Conservation (phyloP, 106 monocot species). For the Dioscorea dumetorum region DNA sequence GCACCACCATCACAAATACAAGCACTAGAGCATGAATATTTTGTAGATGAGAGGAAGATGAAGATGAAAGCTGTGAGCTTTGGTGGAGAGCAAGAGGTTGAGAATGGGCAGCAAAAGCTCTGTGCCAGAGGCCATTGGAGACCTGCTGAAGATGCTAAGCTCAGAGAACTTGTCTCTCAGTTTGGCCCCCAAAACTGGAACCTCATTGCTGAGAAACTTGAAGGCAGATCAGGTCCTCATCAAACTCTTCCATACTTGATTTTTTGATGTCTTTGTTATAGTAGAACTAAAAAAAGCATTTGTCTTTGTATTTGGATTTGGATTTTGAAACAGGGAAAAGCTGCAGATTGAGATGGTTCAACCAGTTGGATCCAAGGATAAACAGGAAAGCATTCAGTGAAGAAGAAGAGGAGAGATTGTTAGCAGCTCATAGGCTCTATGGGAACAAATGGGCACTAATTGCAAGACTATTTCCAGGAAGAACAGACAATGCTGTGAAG, state of each 20-base stretch:
- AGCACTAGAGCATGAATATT: too few species aligned
- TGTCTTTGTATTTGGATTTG: neutral
- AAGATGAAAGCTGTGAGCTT: neutral
- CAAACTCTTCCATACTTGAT: too few species aligned
- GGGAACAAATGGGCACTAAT: slow-evolving; percentile 85
- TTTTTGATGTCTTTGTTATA: too few species aligned
- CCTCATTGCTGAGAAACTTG: slow-evolving; percentile 77
- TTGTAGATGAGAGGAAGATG: neutral
- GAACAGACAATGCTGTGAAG: slow-evolving; percentile 88
- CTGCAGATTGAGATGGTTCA: slow-evolving; percentile 86
- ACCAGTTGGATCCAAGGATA: slow-evolving; percentile 80
- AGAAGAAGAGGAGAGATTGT: slow-evolving; percentile 65
- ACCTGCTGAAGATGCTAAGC: slow-evolving; percentile 82
- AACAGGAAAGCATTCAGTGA: slow-evolving; percentile 58
- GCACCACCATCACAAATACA: neutral
- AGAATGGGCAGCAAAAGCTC: slow-evolving; percentile 26
- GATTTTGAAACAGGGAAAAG: slow-evolving; percentile 49
- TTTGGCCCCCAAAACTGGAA: slow-evolving; percentile 95
- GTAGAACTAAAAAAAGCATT: too few species aligned
- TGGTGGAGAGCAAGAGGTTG: neutral
- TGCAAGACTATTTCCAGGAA: slow-evolving; percentile 62
- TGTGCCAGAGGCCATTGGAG: slow-evolving; percentile 85
- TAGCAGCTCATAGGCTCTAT: slow-evolving; percentile 57
- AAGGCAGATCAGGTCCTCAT: slow-evolving; percentile 79
- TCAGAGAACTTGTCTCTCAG: slow-evolving; percentile 70